Conservation (phyloP, 2,329 filamentous ascomycete genomes). For the Venturiaceae sp. region DNA sequence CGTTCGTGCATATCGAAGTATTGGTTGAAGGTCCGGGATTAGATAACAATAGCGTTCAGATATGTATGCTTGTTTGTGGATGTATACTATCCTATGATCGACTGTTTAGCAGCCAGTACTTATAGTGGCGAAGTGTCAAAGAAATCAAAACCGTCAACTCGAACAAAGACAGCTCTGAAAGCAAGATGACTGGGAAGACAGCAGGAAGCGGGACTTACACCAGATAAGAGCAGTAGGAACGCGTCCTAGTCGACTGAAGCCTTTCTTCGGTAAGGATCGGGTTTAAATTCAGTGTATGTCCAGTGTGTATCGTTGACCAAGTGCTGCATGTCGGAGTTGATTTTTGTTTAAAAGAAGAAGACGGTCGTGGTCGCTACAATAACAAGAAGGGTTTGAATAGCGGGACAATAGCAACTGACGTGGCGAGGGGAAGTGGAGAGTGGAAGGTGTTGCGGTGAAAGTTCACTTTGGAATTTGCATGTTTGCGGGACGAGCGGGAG, state of each 20-base stretch:
- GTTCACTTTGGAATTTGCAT: neutral
- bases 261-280: neutral
- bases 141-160: too few species aligned
- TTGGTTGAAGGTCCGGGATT: neutral
- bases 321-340: neutral
- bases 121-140: too few species aligned
- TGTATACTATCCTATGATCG: too few species aligned
- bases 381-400: neutral
- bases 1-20: conserved; percentile 2
- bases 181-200: neutral
- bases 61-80: too few species aligned
- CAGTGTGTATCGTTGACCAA: neutral
- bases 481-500: neutral
- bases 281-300: neutral
- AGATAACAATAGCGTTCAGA: neutral
- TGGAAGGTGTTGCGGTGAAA: neutral
- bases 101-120: too few species aligned
- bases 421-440: neutral
- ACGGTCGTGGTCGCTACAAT: neutral
- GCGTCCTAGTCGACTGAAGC: neutral
- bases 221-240: neutral
- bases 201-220: neutral
- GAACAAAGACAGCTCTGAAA: too few species aligned
- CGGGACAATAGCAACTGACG: neutral
- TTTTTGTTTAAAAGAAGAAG: neutral